Conservation (phyloP, 257 asterid species). For the Ligustrum vulgare region DNA sequence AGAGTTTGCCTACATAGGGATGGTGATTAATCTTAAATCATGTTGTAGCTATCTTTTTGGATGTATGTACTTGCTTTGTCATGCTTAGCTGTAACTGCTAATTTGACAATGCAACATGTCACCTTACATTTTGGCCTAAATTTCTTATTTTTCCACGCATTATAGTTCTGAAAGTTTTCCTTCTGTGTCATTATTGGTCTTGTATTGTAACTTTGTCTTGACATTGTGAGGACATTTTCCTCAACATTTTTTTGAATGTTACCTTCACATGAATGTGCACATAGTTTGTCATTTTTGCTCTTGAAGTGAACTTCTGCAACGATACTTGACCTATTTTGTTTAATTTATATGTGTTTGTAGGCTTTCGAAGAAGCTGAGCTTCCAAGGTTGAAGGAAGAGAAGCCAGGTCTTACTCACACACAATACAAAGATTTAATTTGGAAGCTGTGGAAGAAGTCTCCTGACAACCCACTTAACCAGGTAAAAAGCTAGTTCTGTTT, state of each 20-base stretch:
- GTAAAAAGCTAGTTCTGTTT: slow-evolving; percentile 26
- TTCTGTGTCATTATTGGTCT: not conserved
- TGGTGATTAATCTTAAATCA: not conserved
- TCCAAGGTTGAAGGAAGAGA: slow-evolving; percentile 51
- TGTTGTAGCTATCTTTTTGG: not conserved
- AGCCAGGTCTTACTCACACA: slow-evolving; percentile 59
- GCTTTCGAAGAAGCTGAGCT: slow-evolving; percentile 71
- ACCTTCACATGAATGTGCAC: slow-evolving; percentile 4
- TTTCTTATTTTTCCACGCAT: not conserved
- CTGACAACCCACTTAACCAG: slow-evolving; percentile 92
- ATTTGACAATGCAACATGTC: not conserved
- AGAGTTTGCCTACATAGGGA: not conserved
- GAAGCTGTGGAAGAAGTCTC: slow-evolving; percentile 97
- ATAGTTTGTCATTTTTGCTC: not conserved
- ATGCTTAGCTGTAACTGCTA: not conserved
- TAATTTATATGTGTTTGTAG: slow-evolving; percentile 29
- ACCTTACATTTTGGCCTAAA: not conserved
- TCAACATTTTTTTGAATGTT: not conserved
- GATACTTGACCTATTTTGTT: not conserved
- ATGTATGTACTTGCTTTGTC: not conserved
- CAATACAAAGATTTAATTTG: slow-evolving; percentile 85
- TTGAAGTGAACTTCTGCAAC: slow-evolving; percentile 28
- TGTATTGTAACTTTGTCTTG: not conserved
- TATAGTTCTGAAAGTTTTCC: not conserved
- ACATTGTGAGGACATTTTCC: not conserved